phyloP scores from a whole-genome alignment of 805 yeast genomes.

The Clavispora santaluciae region DNA sequence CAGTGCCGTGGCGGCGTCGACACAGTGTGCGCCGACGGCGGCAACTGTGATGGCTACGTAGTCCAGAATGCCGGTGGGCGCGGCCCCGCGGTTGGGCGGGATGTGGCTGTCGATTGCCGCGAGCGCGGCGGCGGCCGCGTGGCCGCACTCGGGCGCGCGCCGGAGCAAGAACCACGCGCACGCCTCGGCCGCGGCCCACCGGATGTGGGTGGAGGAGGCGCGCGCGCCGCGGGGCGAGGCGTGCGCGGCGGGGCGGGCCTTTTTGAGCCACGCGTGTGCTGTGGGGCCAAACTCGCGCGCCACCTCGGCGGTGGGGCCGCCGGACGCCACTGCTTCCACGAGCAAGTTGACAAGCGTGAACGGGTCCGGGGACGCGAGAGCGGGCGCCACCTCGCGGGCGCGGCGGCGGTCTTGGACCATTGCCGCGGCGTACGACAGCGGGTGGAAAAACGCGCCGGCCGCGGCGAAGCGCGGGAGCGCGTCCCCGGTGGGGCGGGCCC shows the following conservation, averaged over 20 bases:
- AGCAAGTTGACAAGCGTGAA: background rate
- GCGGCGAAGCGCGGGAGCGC: background rate
- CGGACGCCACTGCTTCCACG: background rate
- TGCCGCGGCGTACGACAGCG: background rate
- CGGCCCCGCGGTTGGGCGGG: background rate
- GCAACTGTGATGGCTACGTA: slow-evolving; percentile 9
- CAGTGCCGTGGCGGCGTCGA: background rate
- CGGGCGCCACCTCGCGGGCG: background rate
- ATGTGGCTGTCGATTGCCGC: background rate
- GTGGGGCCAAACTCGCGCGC: background rate
- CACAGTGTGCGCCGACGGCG: slow-evolving; percentile 7
- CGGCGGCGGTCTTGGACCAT: background rate
- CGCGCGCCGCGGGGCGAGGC: background rate
- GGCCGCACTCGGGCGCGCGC: background rate
- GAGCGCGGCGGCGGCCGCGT: background rate
- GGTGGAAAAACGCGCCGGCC: background rate
- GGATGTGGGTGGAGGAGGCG: background rate
- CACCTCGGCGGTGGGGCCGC: background rate
- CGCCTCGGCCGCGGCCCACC: background rate
- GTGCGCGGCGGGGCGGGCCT: background rate
- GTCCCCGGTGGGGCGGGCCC: background rate
- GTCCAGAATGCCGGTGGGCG: slow-evolving; percentile 5
- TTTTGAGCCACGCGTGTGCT: background rate
- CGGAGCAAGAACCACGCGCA: background rate
- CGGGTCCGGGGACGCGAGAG: background rate